Evolutionary conservation across 768 basidiomycete genomes (phyloP), one percentile per base, ranked within the genome.

Genomic region (Pleurotus eryngii): DNA sequence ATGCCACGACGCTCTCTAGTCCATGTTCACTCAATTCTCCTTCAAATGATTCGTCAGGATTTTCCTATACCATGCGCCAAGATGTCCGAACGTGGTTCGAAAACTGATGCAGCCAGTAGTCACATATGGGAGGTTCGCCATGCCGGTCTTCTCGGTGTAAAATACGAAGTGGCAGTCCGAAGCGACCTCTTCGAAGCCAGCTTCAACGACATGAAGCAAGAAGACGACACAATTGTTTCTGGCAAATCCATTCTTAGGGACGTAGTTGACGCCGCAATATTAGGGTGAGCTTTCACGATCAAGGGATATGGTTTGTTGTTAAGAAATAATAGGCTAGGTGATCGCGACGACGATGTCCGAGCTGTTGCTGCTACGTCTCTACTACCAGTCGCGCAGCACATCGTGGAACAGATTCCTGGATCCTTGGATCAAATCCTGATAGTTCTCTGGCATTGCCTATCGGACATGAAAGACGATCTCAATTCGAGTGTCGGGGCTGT

Each of bases 101-200:
- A 65, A 50, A 59, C 60, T 27, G 74, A 76, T 22, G 57, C 70
- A 61, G 76, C 83, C 59, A 69, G 75, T 63, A 74, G 72, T 55
- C 92, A 95, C 70, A 82, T 94, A 5, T 99, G 97, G 97, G 93
- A 98, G 72, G 89, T 99, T 49, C 82, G 96, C 55, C 97, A 99
- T 75, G 95, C 97, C n/a, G 97, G 97, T 26, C 74, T 99, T 58
- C 81, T 98, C 7, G 97, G 97, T 1, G 86, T 99, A 70, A 98
- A 98, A 76, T 98, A 98, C 69, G 92, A 98, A 70, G 95, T 98
- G 38, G 97, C 96, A 12, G 97, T 98, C 15, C 78, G 94, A 61
- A 84, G 80, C 55, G 94, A 97, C 68, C 73, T 98, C 20, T 86
- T 98, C 57, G 81, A 83, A 14, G 72, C 68, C 22, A 42, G 51